Evolutionary conservation across 2,329 filamentous ascomycete genomes (phyloP), one percentile per base, ranked within the genome.

Genomic region (Monosporascus sp.): DNA sequence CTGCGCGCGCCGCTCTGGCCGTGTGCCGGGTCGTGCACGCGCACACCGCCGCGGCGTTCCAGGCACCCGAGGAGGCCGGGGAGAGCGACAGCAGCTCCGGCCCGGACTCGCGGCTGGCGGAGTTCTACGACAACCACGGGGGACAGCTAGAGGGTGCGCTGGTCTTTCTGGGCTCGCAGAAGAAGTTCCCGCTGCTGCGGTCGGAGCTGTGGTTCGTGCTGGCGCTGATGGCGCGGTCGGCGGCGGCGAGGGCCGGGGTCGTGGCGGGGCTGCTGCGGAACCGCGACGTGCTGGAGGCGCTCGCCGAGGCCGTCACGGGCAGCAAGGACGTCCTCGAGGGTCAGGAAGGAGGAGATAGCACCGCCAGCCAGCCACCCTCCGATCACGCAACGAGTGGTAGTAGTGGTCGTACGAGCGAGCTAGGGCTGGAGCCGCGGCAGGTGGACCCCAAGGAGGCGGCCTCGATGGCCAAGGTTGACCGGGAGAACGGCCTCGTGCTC

Each of bases 201-300:
- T 83, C 81, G 39, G 83, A 87, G 62, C 75, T 78, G 3, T 81
- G 82, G 77, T 86, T 86, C 57, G 76, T 83, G 6, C 74, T 85
- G 50, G 83, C 83, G 2, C 74, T 86, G 36, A 80, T 86, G 75
- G 76, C 77, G 41, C 74, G 81, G 27, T 75, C 77, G 2, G 52
- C 62, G 1, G 76, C 79, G 37, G 81, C 79, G 36, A 80, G 81
- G 7, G 76, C 78, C 2, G 60, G 65, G 2, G 67, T 78, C 11
- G 74, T 81, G 18, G 60, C 72, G 8, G 67, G 70, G 14, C 65
- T 77, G 1, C 65, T 84, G 45, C 64, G 72, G 9, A 67, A 74
- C 0, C 62, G 71, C 0, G 72, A 71, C n/a, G 71, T 76, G 1
- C 72, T 75, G 49, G 66, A 69, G 27, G 70, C 71, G 1, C 68